Conservation (phyloP, 1,139 yeast species). For the Scheffersomyces stambukii region DNA sequence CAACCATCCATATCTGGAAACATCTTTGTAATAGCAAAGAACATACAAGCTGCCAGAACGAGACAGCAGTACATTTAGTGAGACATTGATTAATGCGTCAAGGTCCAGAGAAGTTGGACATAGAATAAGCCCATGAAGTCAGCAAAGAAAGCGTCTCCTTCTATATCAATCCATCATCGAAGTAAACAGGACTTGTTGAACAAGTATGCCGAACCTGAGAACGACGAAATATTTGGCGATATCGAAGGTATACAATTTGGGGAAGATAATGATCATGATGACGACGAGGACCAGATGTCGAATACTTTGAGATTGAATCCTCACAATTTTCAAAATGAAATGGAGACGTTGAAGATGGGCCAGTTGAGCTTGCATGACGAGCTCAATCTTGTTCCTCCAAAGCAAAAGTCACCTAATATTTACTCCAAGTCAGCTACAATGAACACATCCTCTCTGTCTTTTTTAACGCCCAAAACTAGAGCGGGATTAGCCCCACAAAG, state of each 20-base stretch:
- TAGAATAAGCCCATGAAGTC: slow-evolving; percentile 1
- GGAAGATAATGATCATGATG: slow-evolving; percentile 1
- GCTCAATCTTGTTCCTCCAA: slow-evolving; percentile 3
- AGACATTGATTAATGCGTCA: too few relatives aligned
- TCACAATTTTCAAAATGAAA: slow-evolving; percentile 2
- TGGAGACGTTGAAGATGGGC: slow-evolving; percentile 6
- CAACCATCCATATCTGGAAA: too few relatives aligned
- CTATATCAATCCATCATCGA: neutral
- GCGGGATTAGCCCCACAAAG: slow-evolving; percentile 6
- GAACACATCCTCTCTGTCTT: slow-evolving; percentile 10
- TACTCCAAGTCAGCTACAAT: too few relatives aligned
- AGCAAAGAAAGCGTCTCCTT: neutral
- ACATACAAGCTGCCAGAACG: too few relatives aligned
- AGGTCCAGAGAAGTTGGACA: neutral
- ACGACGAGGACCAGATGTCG: slow-evolving; percentile 12
- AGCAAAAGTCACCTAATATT: too few relatives aligned
- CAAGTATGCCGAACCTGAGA: slow-evolving; percentile 15
- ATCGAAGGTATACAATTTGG: slow-evolving; percentile 16
- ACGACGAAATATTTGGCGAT: slow-evolving; percentile 30
- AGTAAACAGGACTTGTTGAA: slow-evolving; percentile 11
- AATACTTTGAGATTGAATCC: neutral
- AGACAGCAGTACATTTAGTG: too few relatives aligned
- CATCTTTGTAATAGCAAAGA: too few relatives aligned
- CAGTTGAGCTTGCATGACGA: slow-evolving; percentile 7
- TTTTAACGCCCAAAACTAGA: slow-evolving; percentile 8